These are phyloP conservation scores for Zoysia japonica DNA, from an alignment of 176 grass and related monocot species.

Conservation along the genomic window DNA sequence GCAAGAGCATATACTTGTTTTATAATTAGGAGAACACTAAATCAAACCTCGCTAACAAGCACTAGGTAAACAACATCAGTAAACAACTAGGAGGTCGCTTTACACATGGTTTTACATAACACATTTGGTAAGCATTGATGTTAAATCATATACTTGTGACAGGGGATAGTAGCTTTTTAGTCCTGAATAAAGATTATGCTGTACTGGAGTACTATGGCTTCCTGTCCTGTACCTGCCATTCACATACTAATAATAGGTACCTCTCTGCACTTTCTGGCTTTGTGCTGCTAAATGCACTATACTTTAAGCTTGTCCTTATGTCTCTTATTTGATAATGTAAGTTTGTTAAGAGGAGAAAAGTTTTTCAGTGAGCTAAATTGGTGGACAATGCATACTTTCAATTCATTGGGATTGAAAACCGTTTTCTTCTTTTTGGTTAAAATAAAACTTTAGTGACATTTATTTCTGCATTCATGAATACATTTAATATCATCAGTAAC, in stretches of 20 bases:
- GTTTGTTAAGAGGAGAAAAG: neutral
- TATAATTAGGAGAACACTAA: no score
- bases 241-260: slow-evolving; percentile 42
- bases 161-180: neutral
- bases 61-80: neutral
- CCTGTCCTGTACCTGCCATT: slow-evolving; percentile 23
- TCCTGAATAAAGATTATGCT: slow-evolving; percentile 28
- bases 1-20: no score
- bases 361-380: neutral
- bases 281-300: slow-evolving; percentile 17
- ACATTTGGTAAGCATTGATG: neutral
- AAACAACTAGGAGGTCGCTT: neutral
- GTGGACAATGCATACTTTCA: neutral
- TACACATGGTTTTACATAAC: neutral
- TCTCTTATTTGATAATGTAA: slow-evolving; percentile 2
- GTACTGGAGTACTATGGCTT: slow-evolving; percentile 16
- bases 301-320: neutral
- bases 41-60: neutral
- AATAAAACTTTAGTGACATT: neutral
- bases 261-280: neutral
- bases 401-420: neutral
- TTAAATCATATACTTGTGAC: neutral
- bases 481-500: slow-evolving; percentile 18
- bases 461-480: neutral
- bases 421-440: neutral